These are phyloP conservation scores for Talaromyces sp. DNA, from an alignment of 2,329 filamentous ascomycete species.

Conservation along the genomic window DNA sequence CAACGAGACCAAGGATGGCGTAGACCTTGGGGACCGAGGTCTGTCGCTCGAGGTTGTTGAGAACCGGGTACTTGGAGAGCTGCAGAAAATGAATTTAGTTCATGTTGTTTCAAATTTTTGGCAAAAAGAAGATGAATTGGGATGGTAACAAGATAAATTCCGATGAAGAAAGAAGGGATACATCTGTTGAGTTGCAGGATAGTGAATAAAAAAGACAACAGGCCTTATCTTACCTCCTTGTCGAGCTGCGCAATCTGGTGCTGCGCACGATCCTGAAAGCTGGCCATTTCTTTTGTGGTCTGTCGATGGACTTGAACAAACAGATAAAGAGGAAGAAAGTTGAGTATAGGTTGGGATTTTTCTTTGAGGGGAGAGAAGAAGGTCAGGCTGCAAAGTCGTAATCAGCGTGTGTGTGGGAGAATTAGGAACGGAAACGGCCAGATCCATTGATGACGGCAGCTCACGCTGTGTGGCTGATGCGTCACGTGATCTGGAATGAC, in stretches of 20 bases:
- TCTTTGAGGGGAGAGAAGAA: neutral
- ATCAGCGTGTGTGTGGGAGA: constrained; percentile 1
- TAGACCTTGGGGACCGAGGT: constrained; percentile 65
- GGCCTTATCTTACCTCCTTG: constrained; percentile 51
- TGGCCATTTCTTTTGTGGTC: constrained; percentile 23
- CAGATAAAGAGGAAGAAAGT: neutral
- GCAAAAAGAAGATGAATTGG: too few species aligned
- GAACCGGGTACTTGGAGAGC: constrained; percentile 61
- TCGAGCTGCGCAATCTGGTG: constrained; percentile 62
- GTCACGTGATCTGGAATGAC: constrained; percentile 5
- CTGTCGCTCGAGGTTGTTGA: constrained; percentile 64
- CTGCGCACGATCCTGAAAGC: constrained; percentile 58
- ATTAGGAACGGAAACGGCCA: constrained; percentile 1
- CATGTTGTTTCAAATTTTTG: too few species aligned
- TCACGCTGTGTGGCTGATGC: constrained; percentile 2
- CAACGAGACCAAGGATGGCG: constrained; percentile 57
- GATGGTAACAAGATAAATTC: too few species aligned
- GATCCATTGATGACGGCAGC: constrained; percentile 7
- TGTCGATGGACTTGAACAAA: neutral
- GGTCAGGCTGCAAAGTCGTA: neutral
- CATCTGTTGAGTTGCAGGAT: neutral
- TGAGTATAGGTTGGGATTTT: neutral
- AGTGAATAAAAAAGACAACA: constrained; percentile 17
- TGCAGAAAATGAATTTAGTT: constrained; percentile 23
- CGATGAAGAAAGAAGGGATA: neutral